Evolutionary conservation across 768 basidiomycete genomes (phyloP).

Genomic region (Cystofilobasidium ferigula): DNA sequence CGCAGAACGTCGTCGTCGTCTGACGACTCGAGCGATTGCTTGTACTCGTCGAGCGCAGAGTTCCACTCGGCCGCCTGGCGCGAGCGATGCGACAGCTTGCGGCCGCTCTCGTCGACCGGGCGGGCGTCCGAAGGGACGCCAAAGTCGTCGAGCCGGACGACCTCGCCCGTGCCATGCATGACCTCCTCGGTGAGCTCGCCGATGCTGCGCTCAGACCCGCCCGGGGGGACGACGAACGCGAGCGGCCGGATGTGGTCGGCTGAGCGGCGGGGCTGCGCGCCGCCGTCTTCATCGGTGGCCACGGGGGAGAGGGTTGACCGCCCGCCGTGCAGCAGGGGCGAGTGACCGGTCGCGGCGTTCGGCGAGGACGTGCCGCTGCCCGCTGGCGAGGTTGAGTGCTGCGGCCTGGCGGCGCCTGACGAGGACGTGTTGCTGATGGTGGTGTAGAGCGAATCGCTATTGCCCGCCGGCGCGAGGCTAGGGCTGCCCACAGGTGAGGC

Average conservation of each 20-base stretch:
- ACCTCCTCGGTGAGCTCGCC: constrained; percentile 49
- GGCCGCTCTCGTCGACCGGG: not conserved
- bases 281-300: too few relatives aligned
- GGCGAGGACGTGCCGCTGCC: not conserved
- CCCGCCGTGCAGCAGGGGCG: not conserved
- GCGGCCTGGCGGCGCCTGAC: not conserved
- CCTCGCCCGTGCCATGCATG: constrained; percentile 28
- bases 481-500: not conserved
- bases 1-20: not conserved
- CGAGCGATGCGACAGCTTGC: not conserved
- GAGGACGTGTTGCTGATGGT: not conserved
- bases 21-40: not conserved
- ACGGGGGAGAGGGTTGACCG: not conserved
- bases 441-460: not conserved
- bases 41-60: not conserved
- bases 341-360: not conserved
- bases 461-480: not conserved
- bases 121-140: not conserved
- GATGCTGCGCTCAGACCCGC: constrained; percentile 47
- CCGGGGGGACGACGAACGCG: constrained; percentile 62
- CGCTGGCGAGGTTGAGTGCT: not conserved
- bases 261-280: not conserved
- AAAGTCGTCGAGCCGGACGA: constrained; percentile 9
- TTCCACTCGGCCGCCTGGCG: not conserved
- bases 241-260: constrained; percentile 32